Percentiles rank a stretch among this genome's conserved stretches.
phyloP scores from a whole-genome alignment of 2,329 filamentous ascomycete genomes.

The Albifimbria verrucaria region DNA sequence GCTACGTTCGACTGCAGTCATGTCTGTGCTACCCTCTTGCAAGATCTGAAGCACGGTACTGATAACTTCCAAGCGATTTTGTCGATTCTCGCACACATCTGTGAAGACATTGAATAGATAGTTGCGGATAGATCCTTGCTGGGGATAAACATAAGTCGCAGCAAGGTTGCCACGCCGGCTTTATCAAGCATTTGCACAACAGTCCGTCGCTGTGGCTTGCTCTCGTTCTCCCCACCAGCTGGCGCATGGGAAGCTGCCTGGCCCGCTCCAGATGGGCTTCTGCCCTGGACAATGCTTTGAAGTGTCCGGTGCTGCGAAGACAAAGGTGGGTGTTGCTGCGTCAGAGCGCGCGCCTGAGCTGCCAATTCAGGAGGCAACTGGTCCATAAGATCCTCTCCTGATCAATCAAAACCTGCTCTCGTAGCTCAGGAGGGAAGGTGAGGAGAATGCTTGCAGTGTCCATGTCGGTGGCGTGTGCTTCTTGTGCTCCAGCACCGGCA shows the following conservation, averaged over 20 bases:
- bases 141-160: constrained; percentile 97
- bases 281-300: constrained; percentile 25
- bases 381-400: constrained; percentile 86
- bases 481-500: constrained; percentile 44
- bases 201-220: constrained; percentile 71
- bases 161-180: constrained; percentile 87
- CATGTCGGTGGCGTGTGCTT: constrained; percentile 65
- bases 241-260: constrained; percentile 16
- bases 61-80: constrained; percentile 90
- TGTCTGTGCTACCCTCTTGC: constrained; percentile 91
- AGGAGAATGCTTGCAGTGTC: constrained; percentile 89
- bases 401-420: constrained; percentile 84
- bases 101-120: constrained; percentile 84
- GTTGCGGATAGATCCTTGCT: constrained; percentile 80
- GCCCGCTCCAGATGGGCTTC: constrained; percentile 23
- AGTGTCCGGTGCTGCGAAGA: constrained; percentile 21
- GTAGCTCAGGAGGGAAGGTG: constrained; percentile 79
- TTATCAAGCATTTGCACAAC: constrained; percentile 98
- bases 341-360: constrained; percentile 75
- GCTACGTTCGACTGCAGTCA: constrained; percentile 90
- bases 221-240: constrained; percentile 42
- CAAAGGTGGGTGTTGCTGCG: constrained; percentile 34
- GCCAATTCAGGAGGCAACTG: constrained; percentile 82
- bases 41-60: constrained; percentile 89
- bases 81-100: constrained; percentile 93